Evolutionary conservation across 2,329 filamentous ascomycete species (phyloP), one percentile per base, ranked within the genome.

Genomic region (Pseudogymnoascus destructans): DNA sequence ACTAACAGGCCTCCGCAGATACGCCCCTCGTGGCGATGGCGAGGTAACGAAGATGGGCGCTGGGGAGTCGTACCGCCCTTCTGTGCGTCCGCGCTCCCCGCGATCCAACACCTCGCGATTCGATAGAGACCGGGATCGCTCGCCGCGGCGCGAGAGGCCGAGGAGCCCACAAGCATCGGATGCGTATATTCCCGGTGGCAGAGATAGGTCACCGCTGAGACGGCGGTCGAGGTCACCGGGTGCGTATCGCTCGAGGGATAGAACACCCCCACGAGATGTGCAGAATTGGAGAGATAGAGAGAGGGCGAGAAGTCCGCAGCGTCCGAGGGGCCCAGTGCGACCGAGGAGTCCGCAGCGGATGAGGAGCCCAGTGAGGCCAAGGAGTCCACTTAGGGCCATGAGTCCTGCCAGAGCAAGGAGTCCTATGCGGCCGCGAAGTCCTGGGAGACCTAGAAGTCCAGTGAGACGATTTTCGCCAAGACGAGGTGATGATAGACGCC

Each of bases 391-490:
- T 59, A 73, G 73, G 60, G 64, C 65, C 58, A 60, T 60, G 63
- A 71, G 57, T 70, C 71, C 75, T 68, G 73, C 67, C 58, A 70
- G 74, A 61, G 72, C 73, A 54, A 71, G 54, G 30, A 55, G 54
- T 15, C 54, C 30, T 21, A 55, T 55, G 17, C 54, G 54, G 9
- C 30, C 30, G 15, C 19, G 54, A 23, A 55, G 54, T 35, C 54
- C 54, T 19, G 54, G 15, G 17, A 55, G 54, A 62, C 61, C 65
- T 61, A 63, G 69, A 69, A 62, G 62, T 61, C 63, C 67, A 63
- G 62, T 63, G 7, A 59, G 66, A 59, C 63, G 68, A 61, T 68
- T 68, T 57, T 68, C 70, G 35, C 66, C 63, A 54, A 71, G 63
- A 67, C 70, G 65, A 65, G 68, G 67, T 67, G 69, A 70, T 62